Evolutionary conservation across 2,329 filamentous ascomycete species (phyloP).

Genomic region (Xylaria sp.): DNA sequence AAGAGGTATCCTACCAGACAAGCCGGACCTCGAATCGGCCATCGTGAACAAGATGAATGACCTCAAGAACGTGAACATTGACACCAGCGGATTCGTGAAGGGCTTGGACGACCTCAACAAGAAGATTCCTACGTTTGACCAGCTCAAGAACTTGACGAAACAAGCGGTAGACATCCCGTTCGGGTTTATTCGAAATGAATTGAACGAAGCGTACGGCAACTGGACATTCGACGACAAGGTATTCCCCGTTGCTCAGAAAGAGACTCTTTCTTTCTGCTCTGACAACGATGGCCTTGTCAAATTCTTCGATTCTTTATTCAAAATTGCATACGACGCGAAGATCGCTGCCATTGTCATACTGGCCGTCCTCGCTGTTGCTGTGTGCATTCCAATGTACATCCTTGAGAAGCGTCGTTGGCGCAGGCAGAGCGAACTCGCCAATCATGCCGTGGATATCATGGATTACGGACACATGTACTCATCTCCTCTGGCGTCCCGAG

Average conservation of each 20-base stretch:
- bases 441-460: conserved; percentile 78
- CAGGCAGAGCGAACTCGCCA: conserved; percentile 74
- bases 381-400: conserved; percentile 81
- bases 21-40: conserved; percentile 62
- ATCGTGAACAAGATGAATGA: conserved; percentile 58
- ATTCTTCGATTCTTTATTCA: conserved; percentile 81
- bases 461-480: conserved; percentile 90
- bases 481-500: conserved; percentile 77
- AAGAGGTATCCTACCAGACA: conserved; percentile 37
- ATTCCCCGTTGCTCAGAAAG: conserved; percentile 86
- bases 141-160: conserved; percentile 85
- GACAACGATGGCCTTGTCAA: conserved; percentile 81
- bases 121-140: conserved; percentile 82
- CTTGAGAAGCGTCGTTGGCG: conserved; percentile 82
- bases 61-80: conserved; percentile 75
- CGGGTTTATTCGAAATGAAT: conserved; percentile 75
- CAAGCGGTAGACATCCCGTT: conserved; percentile 82
- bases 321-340: conserved; percentile 73
- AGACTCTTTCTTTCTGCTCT: conserved; percentile 87
- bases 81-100: conserved; percentile 72
- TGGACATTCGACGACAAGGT: conserved; percentile 82
- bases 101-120: conserved; percentile 78
- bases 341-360: conserved; percentile 82
- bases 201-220: conserved; percentile 75
- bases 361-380: conserved; percentile 74